phyloP scores from a whole-genome alignment of 345 rosid species.

The Leavenworthia alabamica region DNA sequence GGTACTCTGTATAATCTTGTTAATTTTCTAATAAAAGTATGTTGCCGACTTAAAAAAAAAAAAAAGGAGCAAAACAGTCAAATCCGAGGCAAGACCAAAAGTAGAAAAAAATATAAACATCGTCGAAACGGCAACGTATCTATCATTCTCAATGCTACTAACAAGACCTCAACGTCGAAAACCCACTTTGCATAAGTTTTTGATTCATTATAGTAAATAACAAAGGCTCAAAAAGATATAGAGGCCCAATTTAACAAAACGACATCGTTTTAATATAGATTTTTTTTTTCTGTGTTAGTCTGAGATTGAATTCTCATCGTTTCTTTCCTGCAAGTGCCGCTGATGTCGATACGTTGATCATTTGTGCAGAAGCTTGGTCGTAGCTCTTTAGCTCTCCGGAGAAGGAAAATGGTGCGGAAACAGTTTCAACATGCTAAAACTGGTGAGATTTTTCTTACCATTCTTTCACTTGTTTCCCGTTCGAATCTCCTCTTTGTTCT shows the following conservation, averaged over 20 bases:
- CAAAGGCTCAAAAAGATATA: not conserved
- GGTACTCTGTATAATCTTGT: too few species aligned
- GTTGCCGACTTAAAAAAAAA: too few species aligned
- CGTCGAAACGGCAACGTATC: too few species aligned
- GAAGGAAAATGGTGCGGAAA: slow-evolving; percentile 55
- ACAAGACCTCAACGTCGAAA: too few species aligned
- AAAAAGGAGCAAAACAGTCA: too few species aligned
- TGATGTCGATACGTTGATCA: slow-evolving; percentile 12
- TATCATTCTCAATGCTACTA: too few species aligned
- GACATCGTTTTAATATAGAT: not conserved
- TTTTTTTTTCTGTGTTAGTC: not conserved
- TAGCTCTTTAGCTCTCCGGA: not conserved
- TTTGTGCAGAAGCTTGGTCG: not conserved
- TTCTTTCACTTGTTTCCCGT: not conserved
- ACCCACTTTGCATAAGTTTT: not conserved
- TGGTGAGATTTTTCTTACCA: slow-evolving; percentile 30
- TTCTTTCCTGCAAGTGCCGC: not conserved
- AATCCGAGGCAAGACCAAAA: not conserved
- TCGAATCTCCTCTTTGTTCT: not conserved
- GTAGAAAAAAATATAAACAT: too few species aligned
- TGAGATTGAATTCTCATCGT: slow-evolving; percentile 4
- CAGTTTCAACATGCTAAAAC: slow-evolving; percentile 53
- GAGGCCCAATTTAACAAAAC: not conserved
- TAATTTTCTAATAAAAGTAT: too few species aligned
- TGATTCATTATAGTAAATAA: not conserved